These are phyloP conservation scores for Trichosporon ovoides DNA, from an alignment of 1,284 basidiomycete genomes.

Conservation along the genomic window DNA sequence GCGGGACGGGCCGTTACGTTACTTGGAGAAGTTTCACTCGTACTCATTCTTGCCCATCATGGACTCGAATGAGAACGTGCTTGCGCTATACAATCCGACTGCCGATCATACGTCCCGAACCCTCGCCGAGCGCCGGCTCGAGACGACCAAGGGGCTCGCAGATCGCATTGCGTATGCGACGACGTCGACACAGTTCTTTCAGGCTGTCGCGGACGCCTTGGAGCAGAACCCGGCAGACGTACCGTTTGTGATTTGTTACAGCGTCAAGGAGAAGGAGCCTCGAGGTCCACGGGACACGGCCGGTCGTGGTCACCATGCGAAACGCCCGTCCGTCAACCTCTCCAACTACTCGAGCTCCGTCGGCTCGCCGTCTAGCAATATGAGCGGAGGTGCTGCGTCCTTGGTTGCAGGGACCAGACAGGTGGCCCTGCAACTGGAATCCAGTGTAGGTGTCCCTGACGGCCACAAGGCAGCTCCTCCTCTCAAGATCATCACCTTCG, in stretches of 20 bases:
- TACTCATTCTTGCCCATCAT: slow-evolving; percentile 38
- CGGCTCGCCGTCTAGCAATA: neutral
- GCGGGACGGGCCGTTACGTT: neutral
- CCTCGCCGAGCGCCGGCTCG: slow-evolving; percentile 30
- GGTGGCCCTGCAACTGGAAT: slow-evolving; percentile 15
- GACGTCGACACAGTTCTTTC: slow-evolving; percentile 27
- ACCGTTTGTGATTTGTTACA: slow-evolving; percentile 39
- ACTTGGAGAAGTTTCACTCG: slow-evolving; percentile 34
- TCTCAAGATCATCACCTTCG: neutral
- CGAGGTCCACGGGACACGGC: neutral
- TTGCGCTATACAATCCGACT: slow-evolving; percentile 36
- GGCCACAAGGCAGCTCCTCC: slow-evolving; percentile 23
- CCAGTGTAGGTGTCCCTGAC: slow-evolving; percentile 30
- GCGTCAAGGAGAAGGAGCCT: slow-evolving; percentile 19
- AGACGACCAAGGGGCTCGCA: slow-evolving; percentile 31
- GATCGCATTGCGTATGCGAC: slow-evolving; percentile 29
- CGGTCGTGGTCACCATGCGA: neutral
- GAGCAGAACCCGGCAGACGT: slow-evolving; percentile 34
- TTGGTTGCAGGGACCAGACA: neutral
- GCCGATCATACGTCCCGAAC: slow-evolving; percentile 32
- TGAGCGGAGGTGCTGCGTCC: neutral
- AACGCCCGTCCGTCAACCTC: neutral
- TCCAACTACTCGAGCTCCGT: neutral
- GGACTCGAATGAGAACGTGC: slow-evolving; percentile 22
- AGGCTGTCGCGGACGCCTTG: slow-evolving; percentile 24